A percentile compares a stretch with the other conserved stretches of the same genome.
Conservation (phyloP, 83 land plant species). For the Picea mariana region DNA sequence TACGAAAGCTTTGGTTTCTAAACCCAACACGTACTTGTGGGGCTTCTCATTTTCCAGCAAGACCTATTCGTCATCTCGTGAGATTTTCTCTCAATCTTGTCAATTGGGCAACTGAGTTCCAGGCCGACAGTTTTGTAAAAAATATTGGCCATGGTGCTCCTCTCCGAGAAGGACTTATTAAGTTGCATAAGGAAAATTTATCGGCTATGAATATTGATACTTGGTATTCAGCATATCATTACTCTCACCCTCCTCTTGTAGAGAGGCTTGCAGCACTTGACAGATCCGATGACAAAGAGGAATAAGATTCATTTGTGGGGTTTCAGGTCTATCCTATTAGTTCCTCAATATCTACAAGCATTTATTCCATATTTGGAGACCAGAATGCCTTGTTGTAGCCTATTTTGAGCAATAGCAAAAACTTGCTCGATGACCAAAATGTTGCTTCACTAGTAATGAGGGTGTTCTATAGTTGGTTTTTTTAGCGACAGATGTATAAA, state of each 20-base stretch:
- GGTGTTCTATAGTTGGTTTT: background rate
- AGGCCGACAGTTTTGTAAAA: slow-evolving; percentile 98
- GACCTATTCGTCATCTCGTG: too few species aligned
- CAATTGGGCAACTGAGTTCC: too few species aligned
- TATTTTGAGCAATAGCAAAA: too few species aligned
- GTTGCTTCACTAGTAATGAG: background rate
- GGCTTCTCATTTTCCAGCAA: too few species aligned
- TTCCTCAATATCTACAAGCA: slow-evolving; percentile 1
- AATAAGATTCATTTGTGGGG: slow-evolving; percentile 10
- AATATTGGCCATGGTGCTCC: slow-evolving; percentile 72
- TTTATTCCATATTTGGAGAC: background rate
- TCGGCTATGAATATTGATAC: slow-evolving; percentile 99
- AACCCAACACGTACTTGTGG: slow-evolving; percentile 2
- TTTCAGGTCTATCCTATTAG: background rate
- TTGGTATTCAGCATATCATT: slow-evolving; percentile 99
- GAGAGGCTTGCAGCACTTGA: slow-evolving; percentile 93
- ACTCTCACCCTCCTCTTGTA: slow-evolving; percentile 90
- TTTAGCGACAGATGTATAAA: background rate
- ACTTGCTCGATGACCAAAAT: too few species aligned
- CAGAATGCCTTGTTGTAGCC: too few species aligned
- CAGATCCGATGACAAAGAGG: slow-evolving; percentile 53
- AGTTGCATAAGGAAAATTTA: slow-evolving; percentile 95
- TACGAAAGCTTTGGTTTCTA: too few species aligned
- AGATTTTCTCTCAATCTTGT: slow-evolving; percentile 80
- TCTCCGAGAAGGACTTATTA: slow-evolving; percentile 77